Percentiles rank a stretch among this genome's conserved stretches.
Conservation (phyloP, 805 yeast species). For the Vanderwaltozyma verrucispora region DNA sequence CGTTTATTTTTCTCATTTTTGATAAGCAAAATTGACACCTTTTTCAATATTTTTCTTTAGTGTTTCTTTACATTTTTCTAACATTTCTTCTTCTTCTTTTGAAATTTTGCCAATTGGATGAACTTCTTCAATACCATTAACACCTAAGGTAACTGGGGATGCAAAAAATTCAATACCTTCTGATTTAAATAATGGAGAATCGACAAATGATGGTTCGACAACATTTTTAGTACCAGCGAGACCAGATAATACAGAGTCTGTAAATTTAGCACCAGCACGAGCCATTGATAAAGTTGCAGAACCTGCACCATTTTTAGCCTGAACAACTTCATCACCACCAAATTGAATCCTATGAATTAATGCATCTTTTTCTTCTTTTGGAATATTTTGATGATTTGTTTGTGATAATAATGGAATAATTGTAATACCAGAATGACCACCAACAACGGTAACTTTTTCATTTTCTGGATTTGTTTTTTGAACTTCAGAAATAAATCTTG, state of each 20-base stretch:
- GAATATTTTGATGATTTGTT: slow-evolving; percentile 51
- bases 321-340: slow-evolving; percentile 93
- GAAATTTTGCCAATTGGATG: slow-evolving; percentile 69
- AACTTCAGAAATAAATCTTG: slow-evolving; percentile 61
- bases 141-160: slow-evolving; percentile 87
- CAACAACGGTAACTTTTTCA: slow-evolving; percentile 80
- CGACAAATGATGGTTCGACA: slow-evolving; percentile 62
- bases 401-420: slow-evolving; percentile 89
- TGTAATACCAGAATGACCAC: slow-evolving; percentile 97
- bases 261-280: slow-evolving; percentile 75
- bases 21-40: slow-evolving; percentile 77
- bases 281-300: slow-evolving; percentile 93
- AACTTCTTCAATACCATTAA: slow-evolving; percentile 74
- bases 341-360: slow-evolving; percentile 85
- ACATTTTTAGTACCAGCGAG: slow-evolving; percentile 53
- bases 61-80: slow-evolving; percentile 78
- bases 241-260: slow-evolving; percentile 55
- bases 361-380: slow-evolving; percentile 50
- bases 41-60: slow-evolving; percentile 83
- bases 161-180: slow-evolving; percentile 98
- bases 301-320: slow-evolving; percentile 91
- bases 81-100: slow-evolving; percentile 73
- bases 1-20: too few species aligned
- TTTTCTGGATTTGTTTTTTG: slow-evolving; percentile 53
- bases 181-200: slow-evolving; percentile 66